Evolutionary conservation across 345 rosid genomes (phyloP).

Genomic region (Raphanus sativus): DNA sequence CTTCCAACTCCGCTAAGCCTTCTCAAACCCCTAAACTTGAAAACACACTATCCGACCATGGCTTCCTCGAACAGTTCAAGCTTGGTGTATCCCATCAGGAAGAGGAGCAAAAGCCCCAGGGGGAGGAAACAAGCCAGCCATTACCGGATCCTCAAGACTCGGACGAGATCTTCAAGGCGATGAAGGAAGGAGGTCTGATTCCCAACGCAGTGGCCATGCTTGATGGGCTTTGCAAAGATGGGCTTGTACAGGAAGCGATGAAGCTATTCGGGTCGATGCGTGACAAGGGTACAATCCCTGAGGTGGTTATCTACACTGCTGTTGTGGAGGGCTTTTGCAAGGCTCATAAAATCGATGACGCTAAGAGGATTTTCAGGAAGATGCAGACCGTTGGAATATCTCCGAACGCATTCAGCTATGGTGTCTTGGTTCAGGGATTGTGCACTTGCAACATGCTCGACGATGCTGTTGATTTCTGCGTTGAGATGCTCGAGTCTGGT

Average conservation of each 20-base stretch:
- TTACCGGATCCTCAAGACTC: slow-evolving; percentile 43
- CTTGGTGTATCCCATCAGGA: slow-evolving; percentile 38
- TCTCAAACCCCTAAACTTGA: neutral
- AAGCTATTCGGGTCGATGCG: slow-evolving; percentile 81
- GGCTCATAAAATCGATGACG: slow-evolving; percentile 75
- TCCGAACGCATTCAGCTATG: slow-evolving; percentile 73
- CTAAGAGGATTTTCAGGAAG: slow-evolving; percentile 79
- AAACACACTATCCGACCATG: slow-evolving; percentile 46
- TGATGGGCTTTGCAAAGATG: slow-evolving; percentile 94
- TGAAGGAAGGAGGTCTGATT: slow-evolving; percentile 90
- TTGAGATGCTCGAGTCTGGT: slow-evolving; percentile 84
- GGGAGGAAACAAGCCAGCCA: slow-evolving; percentile 26
- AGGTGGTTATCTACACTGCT: slow-evolving; percentile 86
- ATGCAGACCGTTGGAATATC: slow-evolving; percentile 66
- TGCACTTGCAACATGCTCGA: slow-evolving; percentile 51
- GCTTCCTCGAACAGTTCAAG: slow-evolving; percentile 67
- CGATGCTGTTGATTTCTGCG: slow-evolving; percentile 58
- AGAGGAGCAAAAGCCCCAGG: slow-evolving; percentile 16
- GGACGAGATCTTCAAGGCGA: slow-evolving; percentile 67
- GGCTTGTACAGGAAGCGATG: slow-evolving; percentile 88
- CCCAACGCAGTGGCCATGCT: slow-evolving; percentile 95
- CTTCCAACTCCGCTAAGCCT: neutral
- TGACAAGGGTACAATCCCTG: slow-evolving; percentile 86
- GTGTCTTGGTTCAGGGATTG: slow-evolving; percentile 67
- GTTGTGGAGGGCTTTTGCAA: slow-evolving; percentile 89